Evolutionary conservation across 176 grass and related monocot genomes (phyloP).

Genomic region (Eremochloa ophiuroides): DNA sequence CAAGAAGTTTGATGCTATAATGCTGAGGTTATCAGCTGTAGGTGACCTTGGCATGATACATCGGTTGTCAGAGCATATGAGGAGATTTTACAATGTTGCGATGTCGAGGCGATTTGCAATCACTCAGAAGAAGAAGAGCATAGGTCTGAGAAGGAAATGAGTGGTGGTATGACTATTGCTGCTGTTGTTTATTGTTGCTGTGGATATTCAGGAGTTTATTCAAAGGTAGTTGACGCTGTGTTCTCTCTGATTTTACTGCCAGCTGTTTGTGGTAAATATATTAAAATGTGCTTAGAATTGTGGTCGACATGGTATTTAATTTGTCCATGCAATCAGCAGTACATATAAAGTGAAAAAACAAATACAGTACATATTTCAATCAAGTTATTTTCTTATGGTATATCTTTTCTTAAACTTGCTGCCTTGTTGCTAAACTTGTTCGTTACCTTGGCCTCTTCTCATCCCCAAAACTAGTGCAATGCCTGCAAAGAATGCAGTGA

Average conservation of each 20-base stretch:
- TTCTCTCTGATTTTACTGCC: slow-evolving; percentile 7
- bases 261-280: background rate
- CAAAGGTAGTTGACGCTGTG: slow-evolving; percentile 12
- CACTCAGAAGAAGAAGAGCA: slow-evolving; percentile 87
- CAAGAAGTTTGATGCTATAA: slow-evolving; percentile 72
- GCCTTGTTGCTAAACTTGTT: background rate
- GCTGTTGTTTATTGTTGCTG: background rate
- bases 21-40: slow-evolving; percentile 55
- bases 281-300: background rate
- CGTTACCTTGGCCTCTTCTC: background rate
- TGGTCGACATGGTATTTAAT: background rate
- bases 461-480: background rate
- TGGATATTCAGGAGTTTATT: background rate
- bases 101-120: slow-evolving; percentile 83
- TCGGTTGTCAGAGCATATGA: slow-evolving; percentile 85
- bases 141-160: slow-evolving; percentile 66
- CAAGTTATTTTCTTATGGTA: background rate
- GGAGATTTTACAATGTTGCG: slow-evolving; percentile 86
- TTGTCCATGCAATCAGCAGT: background rate
- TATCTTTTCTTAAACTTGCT: background rate
- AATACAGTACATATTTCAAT: slow-evolving; percentile 3
- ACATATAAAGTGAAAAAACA: background rate
- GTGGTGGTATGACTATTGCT: background rate
- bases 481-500: background rate
- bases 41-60: slow-evolving; percentile 74